Evolutionary conservation across 1,284 basidiomycete species (phyloP).

Genomic region (Inonotus hispidus): DNA sequence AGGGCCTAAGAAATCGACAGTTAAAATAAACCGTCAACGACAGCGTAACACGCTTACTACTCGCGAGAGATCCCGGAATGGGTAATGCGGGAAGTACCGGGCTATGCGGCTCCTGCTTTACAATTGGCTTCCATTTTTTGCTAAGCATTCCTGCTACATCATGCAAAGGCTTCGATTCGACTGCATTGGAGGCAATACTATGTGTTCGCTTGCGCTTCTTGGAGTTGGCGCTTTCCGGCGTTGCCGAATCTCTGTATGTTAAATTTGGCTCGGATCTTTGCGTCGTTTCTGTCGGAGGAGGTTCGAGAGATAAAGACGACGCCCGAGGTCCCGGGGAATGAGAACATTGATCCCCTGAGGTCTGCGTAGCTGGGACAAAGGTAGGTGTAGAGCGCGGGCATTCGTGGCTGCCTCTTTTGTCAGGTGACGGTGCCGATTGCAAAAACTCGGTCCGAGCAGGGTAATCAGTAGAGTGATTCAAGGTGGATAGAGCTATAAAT

Average conservation of each 20-base stretch:
- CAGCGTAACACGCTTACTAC: not conserved
- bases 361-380: constrained; percentile 4
- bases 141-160: not conserved
- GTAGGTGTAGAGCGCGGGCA: not conserved
- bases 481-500: too few species aligned
- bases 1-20: not conserved
- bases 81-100: not conserved
- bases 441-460: too few species aligned
- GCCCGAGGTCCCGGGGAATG: not conserved
- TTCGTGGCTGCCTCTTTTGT: not conserved
- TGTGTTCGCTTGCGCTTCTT: not conserved
- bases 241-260: too few species aligned
- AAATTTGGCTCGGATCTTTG: too few species aligned
- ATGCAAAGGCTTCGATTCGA: not conserved
- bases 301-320: not conserved
- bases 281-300: too few species aligned
- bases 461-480: too few species aligned
- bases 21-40: not conserved
- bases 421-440: not conserved
- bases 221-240: not conserved
- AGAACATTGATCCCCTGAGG: not conserved
- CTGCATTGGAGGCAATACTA: too few species aligned
- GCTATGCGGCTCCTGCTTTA: constrained; percentile 4
- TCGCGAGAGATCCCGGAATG: not conserved
- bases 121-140: constrained; percentile 5